Conservation (phyloP, 2,329 filamentous ascomycete genomes). For the Fusarium pseudocircinatum region DNA sequence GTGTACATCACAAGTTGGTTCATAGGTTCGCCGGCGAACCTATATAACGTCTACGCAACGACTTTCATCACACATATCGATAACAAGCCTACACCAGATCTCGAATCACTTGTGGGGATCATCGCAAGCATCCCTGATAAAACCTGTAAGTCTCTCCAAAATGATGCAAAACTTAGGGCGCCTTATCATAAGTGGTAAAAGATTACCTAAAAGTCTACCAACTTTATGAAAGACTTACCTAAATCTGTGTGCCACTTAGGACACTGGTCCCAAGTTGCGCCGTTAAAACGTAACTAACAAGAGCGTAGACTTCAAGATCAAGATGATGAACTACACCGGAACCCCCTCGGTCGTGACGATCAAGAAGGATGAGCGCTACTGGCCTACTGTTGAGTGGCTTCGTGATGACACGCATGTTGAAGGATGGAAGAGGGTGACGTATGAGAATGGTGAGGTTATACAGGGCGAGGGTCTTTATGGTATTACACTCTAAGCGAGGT, state of each 20-base stretch:
- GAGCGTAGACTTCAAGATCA: constrained; percentile 85
- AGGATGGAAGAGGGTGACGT: constrained; percentile 71
- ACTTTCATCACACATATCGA: constrained; percentile 99
- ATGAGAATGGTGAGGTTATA: constrained; percentile 64
- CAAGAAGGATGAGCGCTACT: constrained; percentile 99
- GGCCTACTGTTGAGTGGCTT: constrained; percentile 75
- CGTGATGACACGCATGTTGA: constrained; percentile 67
- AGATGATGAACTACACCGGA: constrained; percentile 97
- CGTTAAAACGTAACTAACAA: background rate
- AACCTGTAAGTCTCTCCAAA: constrained; percentile 69
- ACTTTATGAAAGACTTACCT: too few species aligned
- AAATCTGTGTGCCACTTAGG: too few species aligned
- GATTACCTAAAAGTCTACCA: too few species aligned
- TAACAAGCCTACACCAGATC: constrained; percentile 81
- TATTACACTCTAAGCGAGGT: constrained; percentile 39
- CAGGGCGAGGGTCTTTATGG: constrained; percentile 65
- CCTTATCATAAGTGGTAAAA: too few species aligned
- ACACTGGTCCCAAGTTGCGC: too few species aligned
- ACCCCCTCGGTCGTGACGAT: constrained; percentile 98
- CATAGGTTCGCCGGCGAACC: constrained; percentile 82
- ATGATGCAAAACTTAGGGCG: background rate
- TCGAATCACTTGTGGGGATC: constrained; percentile 82
- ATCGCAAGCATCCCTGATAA: constrained; percentile 93
- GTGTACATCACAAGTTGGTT: constrained; percentile 92
- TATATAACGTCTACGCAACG: constrained; percentile 91